Evolutionary conservation across 2,329 filamentous ascomycete species (phyloP).

Genomic region (Cladophialophora bantiana): DNA sequence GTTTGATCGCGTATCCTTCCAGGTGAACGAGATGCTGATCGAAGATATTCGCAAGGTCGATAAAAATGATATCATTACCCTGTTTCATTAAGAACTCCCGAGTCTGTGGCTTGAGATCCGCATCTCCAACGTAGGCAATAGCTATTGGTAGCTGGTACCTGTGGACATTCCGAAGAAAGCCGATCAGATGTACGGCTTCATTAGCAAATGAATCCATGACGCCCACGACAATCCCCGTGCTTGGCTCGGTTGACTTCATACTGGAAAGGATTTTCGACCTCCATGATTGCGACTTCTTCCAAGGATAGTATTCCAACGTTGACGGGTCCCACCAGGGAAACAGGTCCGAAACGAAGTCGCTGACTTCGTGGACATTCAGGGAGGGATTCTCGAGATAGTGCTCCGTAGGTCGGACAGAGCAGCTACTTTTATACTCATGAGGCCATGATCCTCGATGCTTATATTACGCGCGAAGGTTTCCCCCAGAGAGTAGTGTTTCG

Average conservation of each 20-base stretch:
- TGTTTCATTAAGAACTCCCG: conserved; percentile 10
- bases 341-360: conserved; percentile 2
- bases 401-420: conserved; percentile 12
- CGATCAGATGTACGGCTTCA: conserved; percentile 33
- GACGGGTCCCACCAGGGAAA: conserved; percentile 22
- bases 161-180: conserved; percentile 33
- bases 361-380: conserved; percentile 2
- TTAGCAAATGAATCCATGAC: conserved; percentile 2
- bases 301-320: conserved; percentile 14
- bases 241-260: neutral
- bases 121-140: conserved; percentile 36
- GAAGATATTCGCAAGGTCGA: conserved; percentile 31
- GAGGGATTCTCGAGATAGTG: conserved; percentile 7
- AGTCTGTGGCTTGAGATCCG: conserved; percentile 23
- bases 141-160: conserved; percentile 34
- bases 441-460: neutral
- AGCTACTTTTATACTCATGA: conserved; percentile 9
- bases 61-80: conserved; percentile 13
- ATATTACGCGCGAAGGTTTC: neutral
- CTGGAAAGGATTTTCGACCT: neutral
- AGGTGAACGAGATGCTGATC: conserved; percentile 21
- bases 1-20: conserved; percentile 36
- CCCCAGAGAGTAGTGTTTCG: neutral
- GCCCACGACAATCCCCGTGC: neutral
- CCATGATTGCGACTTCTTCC: conserved; percentile 11